Conservation (phyloP, 1,139 yeast genomes). For the Debaryomycetaceae sp. region DNA sequence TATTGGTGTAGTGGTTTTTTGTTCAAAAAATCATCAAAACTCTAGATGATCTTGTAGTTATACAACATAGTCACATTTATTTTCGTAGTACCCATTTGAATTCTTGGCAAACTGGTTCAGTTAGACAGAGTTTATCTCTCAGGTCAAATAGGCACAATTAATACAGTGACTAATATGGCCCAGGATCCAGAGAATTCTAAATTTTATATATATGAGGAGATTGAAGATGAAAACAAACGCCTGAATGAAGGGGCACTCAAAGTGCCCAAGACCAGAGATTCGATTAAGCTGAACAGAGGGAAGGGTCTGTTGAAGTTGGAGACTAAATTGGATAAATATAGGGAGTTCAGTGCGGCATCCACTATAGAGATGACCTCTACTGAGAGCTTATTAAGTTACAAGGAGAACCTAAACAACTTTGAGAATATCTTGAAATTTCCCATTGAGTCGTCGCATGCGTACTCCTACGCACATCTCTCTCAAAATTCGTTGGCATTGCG, state of each 20-base stretch:
- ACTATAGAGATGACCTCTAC: not conserved
- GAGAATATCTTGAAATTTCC: constrained; percentile 52
- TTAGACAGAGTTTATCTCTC: not conserved
- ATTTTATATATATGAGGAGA: constrained; percentile 1
- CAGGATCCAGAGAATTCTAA: not conserved
- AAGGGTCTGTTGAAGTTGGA: not conserved
- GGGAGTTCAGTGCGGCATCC: not conserved
- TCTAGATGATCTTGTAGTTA: not conserved
- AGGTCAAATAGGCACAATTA: not conserved
- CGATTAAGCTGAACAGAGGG: not conserved
- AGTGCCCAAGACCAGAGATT: not conserved
- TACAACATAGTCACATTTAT: not conserved
- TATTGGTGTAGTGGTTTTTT: not conserved
- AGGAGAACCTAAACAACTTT: constrained; percentile 9
- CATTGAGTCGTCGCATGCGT: constrained; percentile 78
- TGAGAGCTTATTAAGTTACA: not conserved
- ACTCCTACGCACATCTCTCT: constrained; percentile 78
- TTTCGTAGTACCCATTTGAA: not conserved
- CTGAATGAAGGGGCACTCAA: not conserved
- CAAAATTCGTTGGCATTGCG: constrained; percentile 78
- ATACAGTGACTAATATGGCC: not conserved
- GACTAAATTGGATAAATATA: not conserved
- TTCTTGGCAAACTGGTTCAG: not conserved
- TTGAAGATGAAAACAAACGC: not conserved
- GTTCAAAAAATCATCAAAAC: not conserved